Evolutionary conservation across 73 alveolate species (phyloP).

Genomic region (Halteria grandinella): DNA sequence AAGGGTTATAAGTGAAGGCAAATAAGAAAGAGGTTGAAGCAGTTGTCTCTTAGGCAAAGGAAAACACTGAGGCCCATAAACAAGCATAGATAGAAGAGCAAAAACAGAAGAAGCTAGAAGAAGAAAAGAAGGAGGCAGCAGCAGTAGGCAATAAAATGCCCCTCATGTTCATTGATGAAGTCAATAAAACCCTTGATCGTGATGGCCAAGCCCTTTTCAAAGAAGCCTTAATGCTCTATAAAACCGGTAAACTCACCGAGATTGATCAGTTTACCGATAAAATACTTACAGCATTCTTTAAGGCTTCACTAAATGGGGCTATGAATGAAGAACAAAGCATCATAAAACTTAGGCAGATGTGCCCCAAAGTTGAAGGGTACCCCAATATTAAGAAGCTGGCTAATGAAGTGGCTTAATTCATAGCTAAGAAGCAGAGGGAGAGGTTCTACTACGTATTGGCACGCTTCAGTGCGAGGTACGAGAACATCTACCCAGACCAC

Average conservation of each 20-base stretch:
- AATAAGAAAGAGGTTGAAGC: no score
- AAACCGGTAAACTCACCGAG: not conserved
- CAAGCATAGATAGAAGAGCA: not conserved
- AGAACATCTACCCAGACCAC: not conserved
- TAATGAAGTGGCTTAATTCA: not conserved
- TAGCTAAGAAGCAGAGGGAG: not conserved
- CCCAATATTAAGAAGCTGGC: not conserved
- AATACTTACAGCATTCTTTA: not conserved
- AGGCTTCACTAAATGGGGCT: not conserved
- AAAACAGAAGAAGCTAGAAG: no score
- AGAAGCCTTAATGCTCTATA: not conserved
- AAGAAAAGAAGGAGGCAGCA: not conserved
- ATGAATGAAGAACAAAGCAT: not conserved
- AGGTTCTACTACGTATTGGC: not conserved
- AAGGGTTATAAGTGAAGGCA: no score
- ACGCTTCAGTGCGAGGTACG: not conserved
- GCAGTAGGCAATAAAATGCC: not conserved
- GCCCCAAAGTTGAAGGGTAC: constrained; percentile 10
- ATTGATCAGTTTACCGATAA: not conserved
- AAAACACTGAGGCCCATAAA: no score
- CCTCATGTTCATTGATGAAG: not conserved
- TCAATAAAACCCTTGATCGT: not conserved
- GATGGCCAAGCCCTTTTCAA: not conserved
- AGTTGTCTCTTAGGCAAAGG: no score
- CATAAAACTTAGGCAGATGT: not conserved